Percentiles rank a stretch among this genome's conserved stretches.
Evolutionary conservation across 208 protist species (phyloP).

Genomic region (Crithidia sp.): DNA sequence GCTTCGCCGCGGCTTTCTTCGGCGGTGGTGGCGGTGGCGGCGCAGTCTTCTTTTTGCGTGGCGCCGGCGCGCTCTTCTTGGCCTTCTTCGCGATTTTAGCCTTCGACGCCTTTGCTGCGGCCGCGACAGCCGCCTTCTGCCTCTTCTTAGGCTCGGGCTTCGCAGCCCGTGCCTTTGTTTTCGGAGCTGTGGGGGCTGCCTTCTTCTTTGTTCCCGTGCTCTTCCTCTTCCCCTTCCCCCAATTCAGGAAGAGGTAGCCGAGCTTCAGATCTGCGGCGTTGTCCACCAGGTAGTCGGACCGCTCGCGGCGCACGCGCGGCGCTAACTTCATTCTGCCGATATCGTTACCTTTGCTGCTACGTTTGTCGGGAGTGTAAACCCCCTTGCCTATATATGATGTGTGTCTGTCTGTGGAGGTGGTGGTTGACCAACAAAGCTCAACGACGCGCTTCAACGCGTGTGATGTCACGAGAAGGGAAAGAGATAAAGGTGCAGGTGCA

Average conservation of each 20-base stretch:
- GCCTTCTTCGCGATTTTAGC: neutral
- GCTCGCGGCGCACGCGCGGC: slow-evolving; percentile 28
- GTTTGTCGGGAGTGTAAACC: too few species aligned
- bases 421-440: too few species aligned
- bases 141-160: neutral
- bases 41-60: slow-evolving; percentile 1
- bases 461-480: too few species aligned
- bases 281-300: slow-evolving; percentile 43
- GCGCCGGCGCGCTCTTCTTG: neutral
- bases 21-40: neutral
- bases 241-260: slow-evolving; percentile 41
- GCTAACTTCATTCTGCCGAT: slow-evolving; percentile 39
- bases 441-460: too few species aligned
- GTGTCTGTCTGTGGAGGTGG: too few species aligned
- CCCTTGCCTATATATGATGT: too few species aligned
- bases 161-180: neutral
- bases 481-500: too few species aligned
- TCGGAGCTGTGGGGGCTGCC: neutral
- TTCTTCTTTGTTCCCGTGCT: neutral
- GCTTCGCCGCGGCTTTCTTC: slow-evolving; percentile 1
- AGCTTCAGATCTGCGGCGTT: slow-evolving; percentile 39
- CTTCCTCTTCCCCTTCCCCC: slow-evolving; percentile 24
- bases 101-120: too few species aligned
- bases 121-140: neutral
- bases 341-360: too few species aligned